A percentile compares a stretch with the other conserved stretches of the same genome.
Evolutionary conservation across 768 basidiomycete species (phyloP).

Genomic region (Collybia sordida): DNA sequence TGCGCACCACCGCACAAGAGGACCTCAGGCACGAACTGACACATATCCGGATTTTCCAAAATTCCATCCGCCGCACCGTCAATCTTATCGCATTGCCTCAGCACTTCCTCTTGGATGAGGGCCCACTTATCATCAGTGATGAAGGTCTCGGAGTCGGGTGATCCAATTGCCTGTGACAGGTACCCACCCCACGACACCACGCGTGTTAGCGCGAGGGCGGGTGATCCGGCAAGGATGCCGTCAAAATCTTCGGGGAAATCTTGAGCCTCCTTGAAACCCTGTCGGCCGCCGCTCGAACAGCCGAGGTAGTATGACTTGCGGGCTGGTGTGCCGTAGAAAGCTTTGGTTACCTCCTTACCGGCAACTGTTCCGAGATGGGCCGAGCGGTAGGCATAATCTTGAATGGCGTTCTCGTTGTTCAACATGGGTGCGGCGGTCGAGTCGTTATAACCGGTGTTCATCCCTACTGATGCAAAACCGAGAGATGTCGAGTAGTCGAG

Average conservation of each 20-base stretch:
- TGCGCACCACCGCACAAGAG: slow-evolving; percentile 2
- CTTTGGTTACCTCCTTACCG: slow-evolving; percentile 8
- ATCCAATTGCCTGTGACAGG: background rate
- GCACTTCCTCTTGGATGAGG: slow-evolving; percentile 4
- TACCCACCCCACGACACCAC: background rate
- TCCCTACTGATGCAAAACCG: too few relatives aligned
- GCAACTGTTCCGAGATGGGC: slow-evolving; percentile 8
- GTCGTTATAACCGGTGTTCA: too few relatives aligned
- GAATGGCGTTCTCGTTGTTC: slow-evolving; percentile 6
- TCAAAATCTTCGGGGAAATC: slow-evolving; percentile 12
- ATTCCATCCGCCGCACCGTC: slow-evolving; percentile 14
- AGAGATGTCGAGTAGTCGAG: too few relatives aligned
- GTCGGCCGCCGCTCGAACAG: slow-evolving; percentile 4
- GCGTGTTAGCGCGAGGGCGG: background rate
- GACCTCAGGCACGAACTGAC: slow-evolving; percentile 9
- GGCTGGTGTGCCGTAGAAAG: slow-evolving; percentile 3
- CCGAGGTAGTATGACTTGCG: slow-evolving; percentile 8
- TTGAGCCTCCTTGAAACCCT: slow-evolving; percentile 5
- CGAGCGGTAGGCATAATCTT: slow-evolving; percentile 4
- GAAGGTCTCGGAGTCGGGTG: background rate
- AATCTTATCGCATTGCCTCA: slow-evolving; percentile 11
- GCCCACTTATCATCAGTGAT: slow-evolving; percentile 1
- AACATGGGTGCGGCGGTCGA: background rate
- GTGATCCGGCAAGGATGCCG: slow-evolving; percentile 5
- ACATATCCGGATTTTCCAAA: slow-evolving; percentile 11